Evolutionary conservation across 805 yeast species (phyloP).

Genomic region (Danielia reshetovae): DNA sequence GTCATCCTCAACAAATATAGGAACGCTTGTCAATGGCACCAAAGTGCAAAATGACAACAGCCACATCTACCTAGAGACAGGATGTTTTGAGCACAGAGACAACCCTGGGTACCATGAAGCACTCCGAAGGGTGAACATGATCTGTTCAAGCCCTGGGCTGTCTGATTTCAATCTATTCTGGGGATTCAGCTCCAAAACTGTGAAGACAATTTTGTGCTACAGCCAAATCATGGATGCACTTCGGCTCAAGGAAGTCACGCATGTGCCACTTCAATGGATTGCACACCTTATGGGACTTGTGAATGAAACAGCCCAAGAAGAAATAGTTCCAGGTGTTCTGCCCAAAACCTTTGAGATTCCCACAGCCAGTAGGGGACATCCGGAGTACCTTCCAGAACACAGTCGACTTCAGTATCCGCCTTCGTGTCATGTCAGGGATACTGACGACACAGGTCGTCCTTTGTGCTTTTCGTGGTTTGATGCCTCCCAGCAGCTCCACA

Average conservation of each 20-base stretch:
- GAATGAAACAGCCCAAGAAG: constrained; percentile 16
- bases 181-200: constrained; percentile 28
- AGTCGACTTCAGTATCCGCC: constrained; percentile 5
- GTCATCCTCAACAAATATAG: background rate
- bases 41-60: constrained; percentile 2
- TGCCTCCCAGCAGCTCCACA: constrained; percentile 12
- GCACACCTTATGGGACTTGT: constrained; percentile 11
- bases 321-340: constrained; percentile 23
- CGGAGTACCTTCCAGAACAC: constrained; percentile 17
- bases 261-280: constrained; percentile 16
- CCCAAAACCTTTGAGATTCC: constrained; percentile 24
- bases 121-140: constrained; percentile 23
- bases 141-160: constrained; percentile 13
- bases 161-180: constrained; percentile 28
- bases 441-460: constrained; percentile 5
- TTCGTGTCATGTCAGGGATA: constrained; percentile 7
- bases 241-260: constrained; percentile 14
- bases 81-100: constrained; percentile 20
- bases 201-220: constrained; percentile 24
- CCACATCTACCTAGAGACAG: constrained; percentile 30
- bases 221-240: constrained; percentile 21
- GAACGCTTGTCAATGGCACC: background rate
- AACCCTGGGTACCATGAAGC: constrained; percentile 32
- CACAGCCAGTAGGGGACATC: constrained; percentile 24
- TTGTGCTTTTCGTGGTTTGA: constrained; percentile 15